Evolutionary conservation across 1,284 basidiomycete genomes (phyloP).

Genomic region (Pseudozyma hubeiensis): DNA sequence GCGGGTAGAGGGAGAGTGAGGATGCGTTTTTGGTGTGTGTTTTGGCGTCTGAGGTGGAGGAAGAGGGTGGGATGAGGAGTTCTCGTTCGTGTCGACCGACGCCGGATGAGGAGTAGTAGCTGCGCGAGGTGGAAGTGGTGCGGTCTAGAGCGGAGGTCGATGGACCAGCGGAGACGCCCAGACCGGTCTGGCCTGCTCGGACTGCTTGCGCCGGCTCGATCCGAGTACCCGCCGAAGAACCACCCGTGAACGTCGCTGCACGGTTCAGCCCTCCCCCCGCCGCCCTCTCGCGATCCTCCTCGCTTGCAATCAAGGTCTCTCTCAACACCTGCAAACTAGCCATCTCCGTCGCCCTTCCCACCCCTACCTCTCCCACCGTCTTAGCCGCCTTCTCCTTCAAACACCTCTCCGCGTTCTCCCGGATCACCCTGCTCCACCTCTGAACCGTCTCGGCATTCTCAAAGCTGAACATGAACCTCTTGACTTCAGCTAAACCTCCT

Average conservation of each 20-base stretch:
- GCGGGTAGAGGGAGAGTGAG: constrained; percentile 23
- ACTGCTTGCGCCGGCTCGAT: background rate
- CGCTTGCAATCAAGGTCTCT: constrained; percentile 41
- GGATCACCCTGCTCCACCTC: constrained; percentile 24
- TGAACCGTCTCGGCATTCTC: constrained; percentile 30
- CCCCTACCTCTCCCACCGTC: background rate
- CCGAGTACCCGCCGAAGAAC: background rate
- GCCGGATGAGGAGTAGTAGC: constrained; percentile 49
- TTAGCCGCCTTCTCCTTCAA: constrained; percentile 14
- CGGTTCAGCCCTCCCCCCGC: constrained; percentile 5
- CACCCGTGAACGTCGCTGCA: constrained; percentile 15
- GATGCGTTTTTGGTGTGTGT: constrained; percentile 30
- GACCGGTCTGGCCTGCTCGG: background rate
- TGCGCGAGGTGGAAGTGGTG: constrained; percentile 40
- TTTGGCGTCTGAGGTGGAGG: background rate
- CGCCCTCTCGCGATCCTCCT: constrained; percentile 8
- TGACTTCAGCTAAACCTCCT: constrained; percentile 4
- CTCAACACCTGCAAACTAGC: constrained; percentile 50
- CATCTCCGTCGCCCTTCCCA: constrained; percentile 23
- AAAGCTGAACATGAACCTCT: constrained; percentile 58
- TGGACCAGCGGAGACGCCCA: background rate
- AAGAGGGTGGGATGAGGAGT: constrained; percentile 16
- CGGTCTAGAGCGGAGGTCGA: constrained; percentile 26
- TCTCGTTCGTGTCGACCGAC: constrained; percentile 37
- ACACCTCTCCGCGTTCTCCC: constrained; percentile 12